Evolutionary conservation across 2,329 filamentous ascomycete species (phyloP).

Genomic region (Beauveria caledonica): DNA sequence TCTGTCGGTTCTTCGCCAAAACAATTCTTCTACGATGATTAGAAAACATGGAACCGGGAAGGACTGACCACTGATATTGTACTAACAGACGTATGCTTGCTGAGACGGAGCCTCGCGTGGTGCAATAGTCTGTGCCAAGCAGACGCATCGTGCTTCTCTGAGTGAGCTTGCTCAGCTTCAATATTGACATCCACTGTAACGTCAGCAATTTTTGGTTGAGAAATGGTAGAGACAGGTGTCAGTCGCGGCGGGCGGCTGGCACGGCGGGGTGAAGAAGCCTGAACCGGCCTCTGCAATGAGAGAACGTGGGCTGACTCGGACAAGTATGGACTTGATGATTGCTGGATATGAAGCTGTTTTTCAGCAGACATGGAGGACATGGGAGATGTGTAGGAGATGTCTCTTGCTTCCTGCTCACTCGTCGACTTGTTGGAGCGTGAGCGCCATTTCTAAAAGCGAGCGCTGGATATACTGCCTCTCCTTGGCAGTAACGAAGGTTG

Average conservation of each 20-base stretch:
- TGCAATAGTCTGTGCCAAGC: not conserved
- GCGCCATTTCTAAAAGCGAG: constrained; percentile 33
- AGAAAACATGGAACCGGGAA: not conserved
- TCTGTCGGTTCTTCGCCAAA: not conserved
- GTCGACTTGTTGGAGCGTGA: constrained; percentile 28
- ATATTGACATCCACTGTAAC: not conserved
- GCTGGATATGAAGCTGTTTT: constrained; percentile 5
- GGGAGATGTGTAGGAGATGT: constrained; percentile 19
- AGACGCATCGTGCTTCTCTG: not conserved
- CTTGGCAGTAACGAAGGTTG: constrained; percentile 22
- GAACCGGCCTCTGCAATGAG: constrained; percentile 32
- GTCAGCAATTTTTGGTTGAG: not conserved
- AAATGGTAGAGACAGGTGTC: not conserved
- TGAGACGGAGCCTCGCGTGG: not conserved
- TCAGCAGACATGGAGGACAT: constrained; percentile 17
- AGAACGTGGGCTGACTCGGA: constrained; percentile 41
- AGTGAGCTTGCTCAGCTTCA: not conserved
- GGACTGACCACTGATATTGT: too few species aligned
- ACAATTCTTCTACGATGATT: not conserved
- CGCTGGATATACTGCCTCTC: constrained; percentile 27
- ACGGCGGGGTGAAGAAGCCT: constrained; percentile 1
- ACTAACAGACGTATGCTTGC: constrained; percentile 1
- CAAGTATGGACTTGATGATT: constrained; percentile 34
- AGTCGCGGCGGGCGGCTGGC: constrained; percentile 11
- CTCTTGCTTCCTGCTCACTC: constrained; percentile 24